These are phyloP conservation scores for Diddensiella transvaalensis DNA, from an alignment of 805 yeast genomes.

Conservation along the genomic window DNA sequence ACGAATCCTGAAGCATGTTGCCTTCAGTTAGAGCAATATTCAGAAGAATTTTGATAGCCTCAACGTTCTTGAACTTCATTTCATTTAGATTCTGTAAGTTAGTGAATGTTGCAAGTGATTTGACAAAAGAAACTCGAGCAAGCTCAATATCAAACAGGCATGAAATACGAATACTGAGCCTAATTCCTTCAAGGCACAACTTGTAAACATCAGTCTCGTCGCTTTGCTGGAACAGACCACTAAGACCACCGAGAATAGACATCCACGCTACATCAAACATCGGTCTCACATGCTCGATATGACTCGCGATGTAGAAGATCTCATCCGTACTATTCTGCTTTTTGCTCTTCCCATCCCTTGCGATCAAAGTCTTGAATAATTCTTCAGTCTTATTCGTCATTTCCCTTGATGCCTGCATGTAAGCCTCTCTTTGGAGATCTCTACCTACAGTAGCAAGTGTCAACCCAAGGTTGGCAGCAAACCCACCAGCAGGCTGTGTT, in stretches of 20 bases:
- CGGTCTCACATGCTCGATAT: constrained; percentile 85
- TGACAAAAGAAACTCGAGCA: constrained; percentile 84
- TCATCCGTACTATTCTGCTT: constrained; percentile 32
- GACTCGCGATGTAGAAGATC: constrained; percentile 76
- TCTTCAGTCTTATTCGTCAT: constrained; percentile 87
- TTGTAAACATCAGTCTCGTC: constrained; percentile 54
- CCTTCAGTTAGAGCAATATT: constrained; percentile 80
- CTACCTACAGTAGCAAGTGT: constrained; percentile 51
- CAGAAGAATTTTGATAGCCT: constrained; percentile 69
- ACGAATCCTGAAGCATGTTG: constrained; percentile 64
- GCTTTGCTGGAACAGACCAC: constrained; percentile 88
- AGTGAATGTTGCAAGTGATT: constrained; percentile 84
- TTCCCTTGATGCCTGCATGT: constrained; percentile 87
- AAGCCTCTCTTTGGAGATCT: constrained; percentile 75
- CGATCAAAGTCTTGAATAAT: constrained; percentile 57
- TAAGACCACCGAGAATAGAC: constrained; percentile 91
- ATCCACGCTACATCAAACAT: constrained; percentile 95
- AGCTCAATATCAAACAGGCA: constrained; percentile 78
- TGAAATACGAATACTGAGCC: constrained; percentile 75
- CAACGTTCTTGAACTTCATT: constrained; percentile 72
- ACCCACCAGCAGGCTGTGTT: constrained; percentile 30
- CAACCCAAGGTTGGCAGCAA: constrained; percentile 34
- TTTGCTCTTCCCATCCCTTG: constrained; percentile 12
- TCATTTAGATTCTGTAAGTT: constrained; percentile 75
- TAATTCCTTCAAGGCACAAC: constrained; percentile 80